Conservation (phyloP, 176 grass and related monocot species). For the Cenchrus americanus region DNA sequence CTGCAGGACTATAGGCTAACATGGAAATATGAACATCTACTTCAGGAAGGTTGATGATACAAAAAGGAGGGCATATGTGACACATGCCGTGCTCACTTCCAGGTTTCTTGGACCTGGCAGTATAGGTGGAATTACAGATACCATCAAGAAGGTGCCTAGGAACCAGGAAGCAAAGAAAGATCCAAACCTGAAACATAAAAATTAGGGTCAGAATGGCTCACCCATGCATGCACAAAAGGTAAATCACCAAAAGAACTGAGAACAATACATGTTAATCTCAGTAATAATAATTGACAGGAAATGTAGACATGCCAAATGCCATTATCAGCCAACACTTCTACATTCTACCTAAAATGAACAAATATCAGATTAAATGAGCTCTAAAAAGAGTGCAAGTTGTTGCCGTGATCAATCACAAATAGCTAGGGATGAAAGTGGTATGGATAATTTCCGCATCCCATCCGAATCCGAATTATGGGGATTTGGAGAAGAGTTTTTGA, state of each 20-base stretch:
- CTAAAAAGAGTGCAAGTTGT: neutral
- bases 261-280: conserved; percentile 1
- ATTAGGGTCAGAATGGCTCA: conserved; percentile 17
- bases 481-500: no score
- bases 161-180: conserved; percentile 92
- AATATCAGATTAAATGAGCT: conserved; percentile 1
- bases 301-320: neutral
- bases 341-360: neutral
- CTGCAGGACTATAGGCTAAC: conserved; percentile 29
- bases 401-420: neutral
- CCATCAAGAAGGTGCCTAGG: conserved; percentile 91
- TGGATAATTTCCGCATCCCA: no score
- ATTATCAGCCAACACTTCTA: neutral
- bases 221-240: neutral
- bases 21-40: conserved; percentile 47
- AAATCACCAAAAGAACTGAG: neutral
- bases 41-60: conserved; percentile 84
- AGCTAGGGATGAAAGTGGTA: no score
- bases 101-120: conserved; percentile 78
- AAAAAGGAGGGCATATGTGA: conserved; percentile 87
- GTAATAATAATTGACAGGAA: neutral
- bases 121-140: conserved; percentile 85
- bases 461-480: no score
- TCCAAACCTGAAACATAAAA: conserved; percentile 63
- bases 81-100: conserved; percentile 82